Evolutionary conservation across 2,329 filamentous ascomycete genomes (phyloP), one percentile per base, ranked within the genome.

Genomic region (Shiraia bambusicola): DNA sequence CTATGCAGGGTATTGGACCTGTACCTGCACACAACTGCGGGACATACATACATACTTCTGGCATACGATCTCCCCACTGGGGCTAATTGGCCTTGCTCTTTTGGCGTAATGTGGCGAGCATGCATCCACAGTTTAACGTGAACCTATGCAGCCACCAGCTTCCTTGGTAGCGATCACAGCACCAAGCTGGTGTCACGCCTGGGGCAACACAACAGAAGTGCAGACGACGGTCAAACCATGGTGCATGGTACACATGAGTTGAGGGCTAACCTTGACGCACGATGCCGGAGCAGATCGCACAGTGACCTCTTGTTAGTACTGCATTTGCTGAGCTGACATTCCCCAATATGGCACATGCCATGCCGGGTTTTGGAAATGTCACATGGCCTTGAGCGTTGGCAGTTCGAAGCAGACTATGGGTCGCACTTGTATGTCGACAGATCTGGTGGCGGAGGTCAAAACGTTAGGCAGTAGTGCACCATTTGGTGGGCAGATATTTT

Each of bases 21-120:
- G 47, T 47, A 37, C 34, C 34, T 45, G 47, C 12, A 42, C 37
- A 24, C 30, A 28, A 15, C 34, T 27, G 25, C 28, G 19, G 15
- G 28, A 16, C n/a, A n/a, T n/a, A n/a, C n/a, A n/a, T n/a, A 24
- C 15, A 28, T 39, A 25, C 22, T 12, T 28, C 19, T 30, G 17
- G 30, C 36, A 22, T 40, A 41, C 24, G 19, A 13, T 31, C 25
- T 32, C 19, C 13, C 19, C 13, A 14, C 28, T 15, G 17, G 30
- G 22, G 28, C 13, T 30, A 37, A 34, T 29, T 30, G 32, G 26
- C 30, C 37, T 27, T 15, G 15, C 24, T 22, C 40, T 29, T 40
- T 28, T 32, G n/a, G 16, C 6, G n/a, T 12, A 33, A n/a, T 33
- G 8, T 13, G 19, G 19, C 19, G 4, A 8, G 19, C 19, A 22